Evolutionary conservation across 225 moss, liverwort and hornwort genomes (phyloP).

Genomic region (Straminergon stramineum): DNA sequence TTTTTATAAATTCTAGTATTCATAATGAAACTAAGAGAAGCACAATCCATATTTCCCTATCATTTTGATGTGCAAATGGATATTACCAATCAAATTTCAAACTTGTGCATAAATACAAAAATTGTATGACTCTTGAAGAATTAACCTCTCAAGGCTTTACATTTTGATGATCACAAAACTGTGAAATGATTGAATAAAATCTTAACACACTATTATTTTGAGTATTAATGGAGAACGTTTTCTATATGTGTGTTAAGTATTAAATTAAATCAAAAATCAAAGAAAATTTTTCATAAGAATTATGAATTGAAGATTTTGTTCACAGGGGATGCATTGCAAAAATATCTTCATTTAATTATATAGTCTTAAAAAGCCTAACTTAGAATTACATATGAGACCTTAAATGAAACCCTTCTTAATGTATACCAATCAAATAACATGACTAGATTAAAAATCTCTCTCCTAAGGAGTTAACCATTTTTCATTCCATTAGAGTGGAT

Average conservation of each 20-base stretch:
- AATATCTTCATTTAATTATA: background rate
- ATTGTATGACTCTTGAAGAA: no score
- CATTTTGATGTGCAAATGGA: background rate
- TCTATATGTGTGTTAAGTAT: accelerated
- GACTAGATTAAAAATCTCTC: background rate
- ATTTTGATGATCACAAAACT: background rate
- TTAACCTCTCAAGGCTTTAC: no score
- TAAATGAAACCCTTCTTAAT: background rate
- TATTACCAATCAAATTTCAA: background rate
- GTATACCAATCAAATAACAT: background rate
- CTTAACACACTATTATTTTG: accelerated
- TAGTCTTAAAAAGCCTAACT: background rate
- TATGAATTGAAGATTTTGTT: background rate
- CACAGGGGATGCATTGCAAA: background rate
- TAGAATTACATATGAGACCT: background rate
- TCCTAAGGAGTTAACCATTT: background rate
- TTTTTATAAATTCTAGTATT: background rate
- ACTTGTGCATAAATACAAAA: background rate
- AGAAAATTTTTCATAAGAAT: background rate
- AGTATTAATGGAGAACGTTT: accelerated
- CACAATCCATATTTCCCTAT: background rate
- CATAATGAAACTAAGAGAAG: background rate
- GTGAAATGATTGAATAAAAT: background rate
- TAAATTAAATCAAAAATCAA: accelerated
- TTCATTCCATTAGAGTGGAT: no score